phyloP scores from a whole-genome alignment of 768 basidiomycete genomes.

The Lentinula guzmanii region DNA sequence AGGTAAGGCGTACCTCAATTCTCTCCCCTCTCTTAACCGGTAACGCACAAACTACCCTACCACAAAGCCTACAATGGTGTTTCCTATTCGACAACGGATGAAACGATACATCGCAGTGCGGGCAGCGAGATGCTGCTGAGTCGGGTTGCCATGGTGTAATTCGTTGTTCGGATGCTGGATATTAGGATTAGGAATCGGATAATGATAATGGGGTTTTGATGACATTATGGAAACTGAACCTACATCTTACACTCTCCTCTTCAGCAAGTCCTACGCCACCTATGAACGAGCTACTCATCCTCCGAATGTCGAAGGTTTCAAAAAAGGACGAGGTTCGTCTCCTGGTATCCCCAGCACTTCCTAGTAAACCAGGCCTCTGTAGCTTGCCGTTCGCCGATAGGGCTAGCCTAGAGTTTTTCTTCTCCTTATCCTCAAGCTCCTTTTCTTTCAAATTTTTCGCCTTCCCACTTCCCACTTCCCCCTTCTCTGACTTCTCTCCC shows the following conservation, averaged over 20 bases:
- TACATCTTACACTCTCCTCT: slow-evolving; percentile 69
- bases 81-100: slow-evolving; percentile 89
- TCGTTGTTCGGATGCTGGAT: slow-evolving; percentile 61
- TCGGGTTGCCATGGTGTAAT: slow-evolving; percentile 97
- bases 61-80: slow-evolving; percentile 94
- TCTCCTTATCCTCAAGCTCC: background rate
- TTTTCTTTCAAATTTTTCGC: background rate
- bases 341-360: slow-evolving; percentile 13
- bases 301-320: slow-evolving; percentile 53
- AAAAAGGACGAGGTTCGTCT: slow-evolving; percentile 66
- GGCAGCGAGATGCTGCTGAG: slow-evolving; percentile 67
- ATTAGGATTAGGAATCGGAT: slow-evolving; percentile 3
- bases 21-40: slow-evolving; percentile 72
- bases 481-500: background rate
- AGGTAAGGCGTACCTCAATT: slow-evolving; percentile 20
- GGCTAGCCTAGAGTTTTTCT: background rate
- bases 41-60: slow-evolving; percentile 85
- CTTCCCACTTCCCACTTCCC: background rate
- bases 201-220: background rate
- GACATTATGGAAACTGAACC: slow-evolving; percentile 3
- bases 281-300: slow-evolving; percentile 29
- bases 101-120: slow-evolving; percentile 80
- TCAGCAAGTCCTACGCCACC: slow-evolving; percentile 60
- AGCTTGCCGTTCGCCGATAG: slow-evolving; percentile 8
- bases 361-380: slow-evolving; percentile 11